These are phyloP conservation scores for Gossypium herbaceum DNA, from an alignment of 345 rosid genomes.

Conservation along the genomic window DNA sequence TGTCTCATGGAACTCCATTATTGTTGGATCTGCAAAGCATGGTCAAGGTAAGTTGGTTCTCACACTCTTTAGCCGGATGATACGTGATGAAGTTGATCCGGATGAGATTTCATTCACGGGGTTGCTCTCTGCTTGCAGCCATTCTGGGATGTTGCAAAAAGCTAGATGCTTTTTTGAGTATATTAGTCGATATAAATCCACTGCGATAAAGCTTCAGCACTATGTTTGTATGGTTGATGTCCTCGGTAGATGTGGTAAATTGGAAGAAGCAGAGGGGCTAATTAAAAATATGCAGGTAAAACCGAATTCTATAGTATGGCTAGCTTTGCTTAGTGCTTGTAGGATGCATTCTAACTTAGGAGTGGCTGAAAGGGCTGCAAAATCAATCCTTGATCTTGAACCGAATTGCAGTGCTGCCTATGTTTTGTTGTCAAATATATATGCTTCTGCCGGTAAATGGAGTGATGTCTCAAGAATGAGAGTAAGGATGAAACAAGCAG, in stretches of 20 bases:
- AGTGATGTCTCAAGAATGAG: conserved; percentile 50
- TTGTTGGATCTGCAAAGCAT: conserved; percentile 65
- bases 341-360: conserved; percentile 49
- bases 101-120: conserved; percentile 80
- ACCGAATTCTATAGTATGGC: conserved; percentile 57
- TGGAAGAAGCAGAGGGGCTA: conserved; percentile 63
- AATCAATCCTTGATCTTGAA: conserved; percentile 40
- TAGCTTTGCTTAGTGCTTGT: conserved; percentile 72
- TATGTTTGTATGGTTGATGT: conserved; percentile 73
- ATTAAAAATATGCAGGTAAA: conserved; percentile 43
- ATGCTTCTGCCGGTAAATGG: conserved; percentile 68
- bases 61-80: conserved; percentile 48
- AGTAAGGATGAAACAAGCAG: conserved; percentile 49
- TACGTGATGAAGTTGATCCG: conserved; percentile 45
- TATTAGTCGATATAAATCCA: conserved; percentile 30
- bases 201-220: conserved; percentile 45
- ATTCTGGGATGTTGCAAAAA: conserved; percentile 56
- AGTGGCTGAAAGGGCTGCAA: conserved; percentile 62
- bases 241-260: conserved; percentile 57
- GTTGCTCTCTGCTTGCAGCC: conserved; percentile 78
- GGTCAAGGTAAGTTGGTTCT: conserved; percentile 53
- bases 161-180: conserved; percentile 54
- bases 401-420: conserved; percentile 53
- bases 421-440: conserved; percentile 59
- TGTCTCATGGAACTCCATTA: conserved; percentile 71